Percentiles rank a stretch among this genome's conserved stretches.
phyloP scores from a whole-genome alignment of 1,139 yeast genomes.

The Scheffersomyces stambukii region DNA sequence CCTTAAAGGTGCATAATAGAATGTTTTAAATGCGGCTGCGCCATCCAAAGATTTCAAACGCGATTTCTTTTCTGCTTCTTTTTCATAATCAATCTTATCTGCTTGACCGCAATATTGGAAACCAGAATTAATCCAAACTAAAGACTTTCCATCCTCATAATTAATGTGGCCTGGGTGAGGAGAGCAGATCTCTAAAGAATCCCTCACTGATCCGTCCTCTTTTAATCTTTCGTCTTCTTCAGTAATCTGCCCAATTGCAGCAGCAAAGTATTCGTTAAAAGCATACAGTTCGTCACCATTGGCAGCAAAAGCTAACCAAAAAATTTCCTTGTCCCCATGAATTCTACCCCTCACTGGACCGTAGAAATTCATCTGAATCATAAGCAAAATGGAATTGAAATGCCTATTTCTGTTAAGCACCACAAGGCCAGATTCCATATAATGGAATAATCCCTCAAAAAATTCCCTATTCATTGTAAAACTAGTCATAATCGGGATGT shows the following conservation, averaged over 20 bases:
- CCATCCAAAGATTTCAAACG: conserved; percentile 18
- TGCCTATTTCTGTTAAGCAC: conserved; percentile 38
- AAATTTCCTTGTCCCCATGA: conserved; percentile 64
- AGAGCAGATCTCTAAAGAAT: conserved; percentile 30
- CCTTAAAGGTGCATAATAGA: conserved; percentile 21
- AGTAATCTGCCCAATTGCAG: conserved; percentile 48
- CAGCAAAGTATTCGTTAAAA: conserved; percentile 48
- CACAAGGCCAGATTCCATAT: conserved; percentile 52
- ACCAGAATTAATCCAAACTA: conserved; percentile 35
- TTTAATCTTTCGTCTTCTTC: conserved; percentile 23
- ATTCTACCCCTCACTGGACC: conserved; percentile 35
- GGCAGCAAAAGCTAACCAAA: conserved; percentile 56
- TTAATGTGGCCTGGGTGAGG: conserved; percentile 38
- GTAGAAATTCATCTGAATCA: conserved; percentile 39
- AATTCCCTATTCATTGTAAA: conserved; percentile 27
- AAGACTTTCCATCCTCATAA: conserved; percentile 25
- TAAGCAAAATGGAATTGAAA: conserved; percentile 38
- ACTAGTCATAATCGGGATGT: conserved; percentile 30
- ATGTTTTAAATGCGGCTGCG: conserved; percentile 20
- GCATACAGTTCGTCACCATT: conserved; percentile 51
- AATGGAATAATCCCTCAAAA: conserved; percentile 33
- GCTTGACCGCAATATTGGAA: conserved; percentile 25
- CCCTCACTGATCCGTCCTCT: conserved; percentile 17
- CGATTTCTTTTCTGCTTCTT: conserved; percentile 17
- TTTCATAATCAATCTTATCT: conserved; percentile 16